These are phyloP conservation scores for Whalleya microplaca DNA, from an alignment of 2,329 filamentous ascomycete genomes.

Conservation along the genomic window DNA sequence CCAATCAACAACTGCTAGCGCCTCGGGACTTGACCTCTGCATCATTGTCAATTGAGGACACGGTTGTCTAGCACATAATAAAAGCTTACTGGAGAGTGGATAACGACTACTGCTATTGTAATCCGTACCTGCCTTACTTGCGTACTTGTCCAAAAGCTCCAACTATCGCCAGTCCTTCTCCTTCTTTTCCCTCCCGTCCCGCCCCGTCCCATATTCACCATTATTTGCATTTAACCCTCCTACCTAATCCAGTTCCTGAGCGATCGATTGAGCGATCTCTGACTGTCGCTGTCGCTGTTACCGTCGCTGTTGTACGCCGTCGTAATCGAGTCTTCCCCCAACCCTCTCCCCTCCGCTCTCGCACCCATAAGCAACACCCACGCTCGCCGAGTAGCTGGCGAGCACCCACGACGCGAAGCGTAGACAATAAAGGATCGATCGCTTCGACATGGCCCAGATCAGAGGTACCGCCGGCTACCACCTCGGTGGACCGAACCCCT, in stretches of 20 bases:
- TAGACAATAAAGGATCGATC: conserved; percentile 13
- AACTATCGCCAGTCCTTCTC: background rate
- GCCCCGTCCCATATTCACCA: background rate
- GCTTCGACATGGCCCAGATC: conserved; percentile 46
- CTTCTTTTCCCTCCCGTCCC: background rate
- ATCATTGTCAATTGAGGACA: conserved; percentile 40
- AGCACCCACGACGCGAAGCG: conserved; percentile 21
- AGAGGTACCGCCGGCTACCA: conserved; percentile 81
- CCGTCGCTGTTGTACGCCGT: no score
- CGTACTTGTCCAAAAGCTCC: conserved; percentile 7
- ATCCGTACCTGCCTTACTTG: no score
- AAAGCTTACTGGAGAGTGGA: conserved; percentile 10
- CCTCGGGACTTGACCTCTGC: conserved; percentile 27
- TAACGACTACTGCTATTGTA: no score
- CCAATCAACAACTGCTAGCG: conserved; percentile 25
- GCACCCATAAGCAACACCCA: background rate
- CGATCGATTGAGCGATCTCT: no score
- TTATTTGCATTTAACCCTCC: background rate
- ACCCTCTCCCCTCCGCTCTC: background rate
- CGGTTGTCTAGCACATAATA: conserved; percentile 37
- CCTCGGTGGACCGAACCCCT: conserved; percentile 74
- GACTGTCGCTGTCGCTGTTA: no score
- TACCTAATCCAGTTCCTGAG: no score
- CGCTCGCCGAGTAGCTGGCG: conserved; percentile 25
- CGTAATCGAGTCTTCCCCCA: background rate